Evolutionary conservation across 805 yeast species (phyloP).

Genomic region (Kuraishia ogatae): DNA sequence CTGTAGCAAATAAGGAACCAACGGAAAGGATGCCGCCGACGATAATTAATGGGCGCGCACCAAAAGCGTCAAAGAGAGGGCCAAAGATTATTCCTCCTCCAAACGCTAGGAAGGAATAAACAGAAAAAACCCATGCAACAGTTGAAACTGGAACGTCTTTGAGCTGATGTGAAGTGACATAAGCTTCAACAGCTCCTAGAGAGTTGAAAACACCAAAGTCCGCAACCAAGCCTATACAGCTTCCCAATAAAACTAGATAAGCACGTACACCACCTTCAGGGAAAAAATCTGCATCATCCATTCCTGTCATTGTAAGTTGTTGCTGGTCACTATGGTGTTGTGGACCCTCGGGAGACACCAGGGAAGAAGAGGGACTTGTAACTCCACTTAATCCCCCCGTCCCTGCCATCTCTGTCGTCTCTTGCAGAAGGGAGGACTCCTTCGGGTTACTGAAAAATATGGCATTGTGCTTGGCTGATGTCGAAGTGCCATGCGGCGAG

Average conservation of each 20-base stretch:
- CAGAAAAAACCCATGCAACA: slow-evolving; percentile 59
- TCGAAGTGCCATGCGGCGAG: not conserved
- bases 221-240: slow-evolving; percentile 30
- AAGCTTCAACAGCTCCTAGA: slow-evolving; percentile 53
- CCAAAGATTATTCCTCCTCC: slow-evolving; percentile 25
- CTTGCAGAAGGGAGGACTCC: not conserved
- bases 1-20: slow-evolving; percentile 47
- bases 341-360: not conserved
- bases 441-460: too few species aligned
- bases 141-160: slow-evolving; percentile 32
- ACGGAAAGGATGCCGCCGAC: slow-evolving; percentile 34
- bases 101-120: slow-evolving; percentile 39
- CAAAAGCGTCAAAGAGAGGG: slow-evolving; percentile 52
- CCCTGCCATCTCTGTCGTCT: not conserved
- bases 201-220: slow-evolving; percentile 48
- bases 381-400: not conserved
- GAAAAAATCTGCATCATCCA: slow-evolving; percentile 6
- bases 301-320: not conserved
- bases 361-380: not conserved
- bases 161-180: slow-evolving; percentile 51
- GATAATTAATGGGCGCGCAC: slow-evolving; percentile 35
- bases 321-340: not conserved
- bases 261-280: slow-evolving; percentile 34
- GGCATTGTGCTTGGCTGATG: not conserved
- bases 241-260: slow-evolving; percentile 30